Evolutionary conservation across 2,329 filamentous ascomycete species (phyloP), one percentile per base, ranked within the genome.

Genomic region (Aspergillus sp.): DNA sequence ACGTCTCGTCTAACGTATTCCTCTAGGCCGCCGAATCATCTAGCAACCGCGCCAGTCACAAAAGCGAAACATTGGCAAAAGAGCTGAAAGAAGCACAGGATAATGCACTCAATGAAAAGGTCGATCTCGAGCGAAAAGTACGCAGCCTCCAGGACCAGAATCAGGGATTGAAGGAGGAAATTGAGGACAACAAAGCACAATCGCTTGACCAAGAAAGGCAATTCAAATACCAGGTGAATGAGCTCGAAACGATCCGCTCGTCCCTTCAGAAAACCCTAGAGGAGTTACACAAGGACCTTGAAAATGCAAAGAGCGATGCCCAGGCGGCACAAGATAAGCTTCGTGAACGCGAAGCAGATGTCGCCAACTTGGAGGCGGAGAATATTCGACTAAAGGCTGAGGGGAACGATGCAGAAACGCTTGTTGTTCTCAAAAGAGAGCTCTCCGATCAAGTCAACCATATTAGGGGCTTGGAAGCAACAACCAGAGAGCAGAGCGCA

Each of bases 391-490:
- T 97, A 5, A 97, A 94, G 73, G 91, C 93, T 0, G 91, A 95
- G 70, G 91, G 91, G 2, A 92, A 91, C 9, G 94, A 97, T 74
- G 87, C 88, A 0, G 93, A 97, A 67, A 95, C 92, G 0, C 84
- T 98, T 71, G 87, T 85, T 5, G 87, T 97, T 38, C 91, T 99
- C 69, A 92, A 94, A 74, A 87, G 89, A 67, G 93, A 99, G 77
- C 84, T 99, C 4, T 89, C 91, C 0, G 93, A 97, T 66, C 95
- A 98, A 73, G 91, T 99, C 0, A 84, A 87, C n/a, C 93, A 98
- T 72, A 96, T 97, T 66, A 89, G 92, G 62, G 89, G 87, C 31
- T 82, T 99, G 3, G 95, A 99, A 74, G 84, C 86, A 0, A 87
- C 87, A 41, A 97, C 92, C 65, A 85, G 91, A 25, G 92, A 96